A percentile compares a stretch with the other conserved stretches of the same genome.
Conservation (phyloP, 257 asterid genomes). For the Perilla frutescens region DNA sequence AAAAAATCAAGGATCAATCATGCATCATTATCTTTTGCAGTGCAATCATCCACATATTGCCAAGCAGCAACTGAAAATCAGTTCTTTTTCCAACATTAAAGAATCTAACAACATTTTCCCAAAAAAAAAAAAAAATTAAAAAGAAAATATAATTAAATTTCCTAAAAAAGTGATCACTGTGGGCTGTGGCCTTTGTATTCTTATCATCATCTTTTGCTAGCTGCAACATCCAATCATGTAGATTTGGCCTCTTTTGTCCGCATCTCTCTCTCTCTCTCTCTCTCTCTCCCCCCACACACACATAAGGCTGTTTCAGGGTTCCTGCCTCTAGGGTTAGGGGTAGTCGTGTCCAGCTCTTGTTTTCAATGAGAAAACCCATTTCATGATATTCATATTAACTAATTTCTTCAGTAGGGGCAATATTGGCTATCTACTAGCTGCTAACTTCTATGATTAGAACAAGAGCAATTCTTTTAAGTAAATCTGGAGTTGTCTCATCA, state of each 20-base stretch:
- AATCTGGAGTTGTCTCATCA: constrained; percentile 4
- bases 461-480: constrained; percentile 9
- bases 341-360: constrained; percentile 38
- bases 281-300: constrained; percentile 23
- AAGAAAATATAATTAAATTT: constrained; percentile 1
- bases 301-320: constrained; percentile 28
- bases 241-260: constrained; percentile 46
- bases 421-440: constrained; percentile 1
- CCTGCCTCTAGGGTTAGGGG: constrained; percentile 11
- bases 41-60: constrained; percentile 49
- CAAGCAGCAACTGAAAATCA: constrained; percentile 51
- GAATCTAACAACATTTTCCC: constrained; percentile 41
- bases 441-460: constrained; percentile 15
- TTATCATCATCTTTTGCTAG: constrained; percentile 41
- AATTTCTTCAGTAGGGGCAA: not conserved
- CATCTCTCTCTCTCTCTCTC: constrained; percentile 28
- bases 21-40: constrained; percentile 44
- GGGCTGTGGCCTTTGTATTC: constrained; percentile 39
- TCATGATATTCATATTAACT: not conserved
- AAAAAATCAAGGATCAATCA: constrained; percentile 38
- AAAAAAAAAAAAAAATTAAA: not conserved
- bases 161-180: constrained; percentile 32
- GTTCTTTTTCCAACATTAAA: constrained; percentile 43
- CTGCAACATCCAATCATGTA: constrained; percentile 55
- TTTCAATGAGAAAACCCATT: constrained; percentile 11